phyloP scores from a whole-genome alignment of 257 asterid genomes.

The Petunia axillaris region DNA sequence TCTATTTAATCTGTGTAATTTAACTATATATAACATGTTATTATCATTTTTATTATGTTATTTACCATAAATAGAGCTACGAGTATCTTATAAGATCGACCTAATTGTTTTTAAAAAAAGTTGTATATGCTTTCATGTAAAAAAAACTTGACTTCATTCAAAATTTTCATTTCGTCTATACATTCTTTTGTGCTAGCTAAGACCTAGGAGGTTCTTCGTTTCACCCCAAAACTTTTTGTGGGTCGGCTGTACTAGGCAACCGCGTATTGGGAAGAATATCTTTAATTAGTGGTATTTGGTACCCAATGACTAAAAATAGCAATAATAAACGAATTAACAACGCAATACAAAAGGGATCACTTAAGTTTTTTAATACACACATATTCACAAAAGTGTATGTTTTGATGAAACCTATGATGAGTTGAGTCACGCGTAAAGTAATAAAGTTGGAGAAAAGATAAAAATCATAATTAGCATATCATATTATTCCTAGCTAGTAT shows the following conservation, averaged over 20 bases:
- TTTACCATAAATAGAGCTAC: too few relatives aligned
- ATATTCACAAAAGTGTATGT: not conserved
- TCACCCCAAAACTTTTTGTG: not conserved
- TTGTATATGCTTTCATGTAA: too few relatives aligned
- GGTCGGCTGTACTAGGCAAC: not conserved
- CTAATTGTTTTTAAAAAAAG: too few relatives aligned
- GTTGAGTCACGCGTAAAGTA: not conserved
- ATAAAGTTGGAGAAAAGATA: not conserved
- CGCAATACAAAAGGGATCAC: not conserved
- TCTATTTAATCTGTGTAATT: too few relatives aligned
- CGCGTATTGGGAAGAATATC: not conserved
- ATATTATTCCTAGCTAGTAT: too few relatives aligned
- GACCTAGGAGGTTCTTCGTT: not conserved
- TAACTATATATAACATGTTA: too few relatives aligned
- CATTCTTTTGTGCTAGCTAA: not conserved
- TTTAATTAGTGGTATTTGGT: not conserved
- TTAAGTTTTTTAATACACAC: not conserved
- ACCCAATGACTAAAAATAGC: not conserved
- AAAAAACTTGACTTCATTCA: too few relatives aligned
- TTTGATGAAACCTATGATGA: constrained; percentile 17
- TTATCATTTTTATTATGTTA: too few relatives aligned
- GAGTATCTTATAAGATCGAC: too few relatives aligned
- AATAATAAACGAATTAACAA: not conserved
- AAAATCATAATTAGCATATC: not conserved
- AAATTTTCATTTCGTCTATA: too few relatives aligned